Evolutionary conservation across 2,329 filamentous ascomycete species (phyloP).

Genomic region (Scorias spongiosa): DNA sequence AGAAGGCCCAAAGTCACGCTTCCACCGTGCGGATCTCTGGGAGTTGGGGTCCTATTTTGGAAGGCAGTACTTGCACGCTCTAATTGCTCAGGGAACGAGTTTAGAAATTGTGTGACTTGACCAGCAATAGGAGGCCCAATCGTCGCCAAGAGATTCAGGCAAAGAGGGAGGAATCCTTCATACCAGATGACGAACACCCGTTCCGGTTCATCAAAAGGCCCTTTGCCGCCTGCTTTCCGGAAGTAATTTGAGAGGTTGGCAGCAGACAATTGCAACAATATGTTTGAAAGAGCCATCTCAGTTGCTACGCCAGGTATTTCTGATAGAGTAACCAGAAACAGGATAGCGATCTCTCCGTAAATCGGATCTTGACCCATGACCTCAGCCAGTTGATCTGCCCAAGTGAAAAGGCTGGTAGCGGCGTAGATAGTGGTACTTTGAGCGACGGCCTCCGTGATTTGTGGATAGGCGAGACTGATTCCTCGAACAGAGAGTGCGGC

Average conservation of each 20-base stretch:
- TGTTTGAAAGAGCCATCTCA: slow-evolving; percentile 73
- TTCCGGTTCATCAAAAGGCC: slow-evolving; percentile 60
- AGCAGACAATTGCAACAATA: slow-evolving; percentile 63
- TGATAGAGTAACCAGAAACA: slow-evolving; percentile 80
- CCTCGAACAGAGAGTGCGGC: slow-evolving; percentile 66
- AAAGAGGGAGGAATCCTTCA: slow-evolving; percentile 71
- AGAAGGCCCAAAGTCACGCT: slow-evolving; percentile 57
- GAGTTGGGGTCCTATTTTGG: slow-evolving; percentile 37
- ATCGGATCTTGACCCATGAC: slow-evolving; percentile 61
- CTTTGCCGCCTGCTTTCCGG: slow-evolving; percentile 50
- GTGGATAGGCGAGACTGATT: slow-evolving; percentile 39
- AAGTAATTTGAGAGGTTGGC: slow-evolving; percentile 68
- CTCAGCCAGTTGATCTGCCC: slow-evolving; percentile 72
- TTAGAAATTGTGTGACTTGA: slow-evolving; percentile 76
- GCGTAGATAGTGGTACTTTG: slow-evolving; percentile 58
- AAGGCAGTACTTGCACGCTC: slow-evolving; percentile 56
- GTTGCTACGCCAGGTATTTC: slow-evolving; percentile 69
- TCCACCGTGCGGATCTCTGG: slow-evolving; percentile 24
- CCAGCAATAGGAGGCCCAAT: slow-evolving; percentile 68
- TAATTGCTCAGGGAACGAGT: slow-evolving; percentile 73
- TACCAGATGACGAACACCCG: slow-evolving; percentile 84
- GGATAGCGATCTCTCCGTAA: slow-evolving; percentile 81
- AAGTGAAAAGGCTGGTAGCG: slow-evolving; percentile 78
- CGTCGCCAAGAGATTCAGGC: slow-evolving; percentile 72
- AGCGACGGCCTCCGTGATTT: slow-evolving; percentile 34